Percentiles rank a stretch among this genome's conserved stretches.
Conservation (phyloP, 2,329 filamentous ascomycete species). For the Ascocoryne sarcoides region DNA sequence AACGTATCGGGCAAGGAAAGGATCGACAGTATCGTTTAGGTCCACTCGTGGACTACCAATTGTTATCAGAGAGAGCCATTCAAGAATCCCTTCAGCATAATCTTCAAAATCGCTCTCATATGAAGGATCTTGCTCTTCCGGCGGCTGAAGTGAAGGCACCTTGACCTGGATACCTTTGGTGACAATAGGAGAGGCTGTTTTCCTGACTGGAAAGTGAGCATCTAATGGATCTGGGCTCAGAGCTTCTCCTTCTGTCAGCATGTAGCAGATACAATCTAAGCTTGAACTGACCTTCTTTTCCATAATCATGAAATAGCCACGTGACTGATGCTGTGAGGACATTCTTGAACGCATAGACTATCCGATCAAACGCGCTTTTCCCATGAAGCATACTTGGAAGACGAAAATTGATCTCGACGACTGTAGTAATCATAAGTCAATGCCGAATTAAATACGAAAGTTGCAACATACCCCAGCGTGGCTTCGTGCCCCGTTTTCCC, state of each 20-base stretch:
- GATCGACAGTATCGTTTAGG: constrained; percentile 51
- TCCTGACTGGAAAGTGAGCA: constrained; percentile 35
- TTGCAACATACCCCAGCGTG: constrained; percentile 58
- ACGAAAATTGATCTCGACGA: constrained; percentile 68
- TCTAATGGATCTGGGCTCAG: constrained; percentile 42
- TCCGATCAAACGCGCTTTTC: constrained; percentile 26
- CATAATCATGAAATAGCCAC: constrained; percentile 71
- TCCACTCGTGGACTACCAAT: constrained; percentile 56
- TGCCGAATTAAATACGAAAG: constrained; percentile 1
- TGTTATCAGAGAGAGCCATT: constrained; percentile 65
- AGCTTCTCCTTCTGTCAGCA: constrained; percentile 28
- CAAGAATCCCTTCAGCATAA: constrained; percentile 54
- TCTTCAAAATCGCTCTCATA: constrained; percentile 50
- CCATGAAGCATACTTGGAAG: constrained; percentile 60
- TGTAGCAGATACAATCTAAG: constrained; percentile 3
- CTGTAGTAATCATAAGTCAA: constrained; percentile 37
- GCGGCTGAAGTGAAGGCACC: constrained; percentile 24
- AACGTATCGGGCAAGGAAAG: constrained; percentile 60
- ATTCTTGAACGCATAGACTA: constrained; percentile 43
- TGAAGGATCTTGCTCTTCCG: constrained; percentile 24
- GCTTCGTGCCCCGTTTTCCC: constrained; percentile 50
- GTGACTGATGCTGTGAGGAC: constrained; percentile 58
- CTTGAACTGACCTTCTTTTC: constrained; percentile 34
- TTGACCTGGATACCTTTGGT: constrained; percentile 25
- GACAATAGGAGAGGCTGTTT: constrained; percentile 29